Conservation (phyloP, 129 eudicot genomes). For the Pulicaria dysenterica region DNA sequence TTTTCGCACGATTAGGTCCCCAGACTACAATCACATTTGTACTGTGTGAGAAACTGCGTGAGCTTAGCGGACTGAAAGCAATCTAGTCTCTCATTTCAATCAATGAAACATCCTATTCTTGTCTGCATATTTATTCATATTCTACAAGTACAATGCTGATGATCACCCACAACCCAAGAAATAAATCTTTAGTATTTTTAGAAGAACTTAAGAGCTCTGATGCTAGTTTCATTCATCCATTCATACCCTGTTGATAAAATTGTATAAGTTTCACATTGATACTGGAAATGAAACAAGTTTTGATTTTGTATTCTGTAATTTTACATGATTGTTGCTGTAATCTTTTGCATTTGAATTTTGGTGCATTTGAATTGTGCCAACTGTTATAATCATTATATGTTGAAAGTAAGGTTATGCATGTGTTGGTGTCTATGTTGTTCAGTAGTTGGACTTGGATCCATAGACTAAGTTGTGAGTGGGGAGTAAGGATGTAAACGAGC, state of each 20-base stretch:
- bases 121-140: slow-evolving; percentile 26
- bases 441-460: no score
- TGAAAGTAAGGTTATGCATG: background rate
- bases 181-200: slow-evolving; percentile 13
- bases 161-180: slow-evolving; percentile 1
- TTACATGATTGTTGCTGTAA: slow-evolving; percentile 16
- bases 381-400: background rate
- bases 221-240: background rate
- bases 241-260: slow-evolving; percentile 13
- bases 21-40: slow-evolving; percentile 87
- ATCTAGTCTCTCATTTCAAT: slow-evolving; percentile 39
- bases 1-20: slow-evolving; percentile 90
- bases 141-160: slow-evolving; percentile 26
- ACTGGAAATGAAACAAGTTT: background rate
- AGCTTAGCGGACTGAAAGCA: slow-evolving; percentile 77
- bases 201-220: slow-evolving; percentile 2
- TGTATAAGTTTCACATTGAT: background rate
- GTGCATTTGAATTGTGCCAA: background rate
- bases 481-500: no score
- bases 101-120: slow-evolving; percentile 16
- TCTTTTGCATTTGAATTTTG: slow-evolving; percentile 3
- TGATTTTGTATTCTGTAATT: background rate
- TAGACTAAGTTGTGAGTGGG: no score
- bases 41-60: slow-evolving; percentile 87
- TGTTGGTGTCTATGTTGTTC: no score